Evolutionary conservation across 1,284 basidiomycete genomes (phyloP).

Genomic region (Exsudoporus floridanus): DNA sequence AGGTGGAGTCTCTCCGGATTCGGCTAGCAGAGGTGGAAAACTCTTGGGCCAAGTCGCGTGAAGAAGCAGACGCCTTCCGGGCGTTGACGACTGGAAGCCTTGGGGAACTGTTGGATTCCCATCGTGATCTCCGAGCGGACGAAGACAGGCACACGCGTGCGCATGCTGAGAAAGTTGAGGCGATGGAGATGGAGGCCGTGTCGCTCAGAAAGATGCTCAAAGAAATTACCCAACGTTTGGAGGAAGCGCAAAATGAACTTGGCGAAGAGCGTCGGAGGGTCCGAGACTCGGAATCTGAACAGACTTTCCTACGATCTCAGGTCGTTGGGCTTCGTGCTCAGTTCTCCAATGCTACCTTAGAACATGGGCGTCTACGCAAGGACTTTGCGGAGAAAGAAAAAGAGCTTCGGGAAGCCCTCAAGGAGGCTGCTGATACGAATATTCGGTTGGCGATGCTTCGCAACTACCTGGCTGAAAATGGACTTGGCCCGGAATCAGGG

Average conservation of each 20-base stretch:
- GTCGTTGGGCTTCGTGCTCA: slow-evolving; percentile 78
- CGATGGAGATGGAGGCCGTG: slow-evolving; percentile 74
- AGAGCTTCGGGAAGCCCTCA: slow-evolving; percentile 64
- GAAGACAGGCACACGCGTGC: slow-evolving; percentile 73
- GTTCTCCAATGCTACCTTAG: slow-evolving; percentile 69
- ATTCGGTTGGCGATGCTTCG: slow-evolving; percentile 82
- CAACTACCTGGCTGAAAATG: slow-evolving; percentile 87
- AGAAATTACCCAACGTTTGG: slow-evolving; percentile 70
- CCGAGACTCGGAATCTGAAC: slow-evolving; percentile 69
- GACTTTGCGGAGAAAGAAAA: slow-evolving; percentile 69
- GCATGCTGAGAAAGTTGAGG: slow-evolving; percentile 78
- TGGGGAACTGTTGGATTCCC: slow-evolving; percentile 81
- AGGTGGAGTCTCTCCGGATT: slow-evolving; percentile 67
- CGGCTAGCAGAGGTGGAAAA: slow-evolving; percentile 78
- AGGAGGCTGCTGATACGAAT: slow-evolving; percentile 71
- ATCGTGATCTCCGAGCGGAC: slow-evolving; percentile 76
- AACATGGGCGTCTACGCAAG: slow-evolving; percentile 71
- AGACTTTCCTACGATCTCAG: slow-evolving; percentile 72
- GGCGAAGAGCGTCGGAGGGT: slow-evolving; percentile 67
- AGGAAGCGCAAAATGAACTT: slow-evolving; percentile 70
- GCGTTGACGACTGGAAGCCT: slow-evolving; percentile 81
- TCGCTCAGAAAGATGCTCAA: slow-evolving; percentile 77
- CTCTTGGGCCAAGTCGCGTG: slow-evolving; percentile 83
- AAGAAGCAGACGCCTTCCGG: slow-evolving; percentile 86
- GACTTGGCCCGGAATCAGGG: slow-evolving; percentile 73